Base-by-base conservation (phyloP, 2,329 filamentous ascomycete genomes). In the Epichloe scottii region DNA sequence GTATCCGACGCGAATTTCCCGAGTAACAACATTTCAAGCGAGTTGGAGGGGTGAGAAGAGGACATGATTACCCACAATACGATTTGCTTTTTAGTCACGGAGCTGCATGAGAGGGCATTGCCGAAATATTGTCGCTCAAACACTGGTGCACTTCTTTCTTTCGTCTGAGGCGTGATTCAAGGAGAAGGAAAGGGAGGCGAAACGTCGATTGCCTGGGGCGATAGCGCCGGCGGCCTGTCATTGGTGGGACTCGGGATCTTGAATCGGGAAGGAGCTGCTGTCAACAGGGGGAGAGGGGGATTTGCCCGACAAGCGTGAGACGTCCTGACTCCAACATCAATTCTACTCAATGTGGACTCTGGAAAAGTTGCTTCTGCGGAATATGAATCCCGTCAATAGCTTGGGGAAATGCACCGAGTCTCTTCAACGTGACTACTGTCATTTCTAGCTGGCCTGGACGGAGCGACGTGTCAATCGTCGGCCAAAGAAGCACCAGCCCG, bases 151-250 rank as follows among this genome's bases (percentile, higher is more conserved):
- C n/a, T 23, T 17, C 40, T 33, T 39, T 19, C 33, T n/a, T 37
- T 38, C 30, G 21, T 45, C 19, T 34, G 34, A 14, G 41, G 26
- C 44, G 37, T 50, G 51, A 38, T 47, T 44, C 51, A 52, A 45
- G 51, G 37, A 43, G 51, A 43, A n/a, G n/a, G 7, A n/a, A 30
- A 30, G 26, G 14, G 35, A 44, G 38, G 39, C 53, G 51, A 55
- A 55, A 55, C 51, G 40, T 30, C 15, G 15, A 44, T 10, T 55
- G 49, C 49, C 42, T 48, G 48, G 49, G 42, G 17, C 2, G 34
- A 14, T 5, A 4, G 40, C 34, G 17, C 21, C 38, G 17, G 35
- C 11, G 26, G 19, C 15, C 35, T 35, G 23, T 46, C 35, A 42
- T 46, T 48, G 26, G 17, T 23, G 7, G 30, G 11, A 30, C 11